These are phyloP conservation scores for Herpetomonas tarakana DNA, from an alignment of 208 protist genomes.

Conservation along the genomic window DNA sequence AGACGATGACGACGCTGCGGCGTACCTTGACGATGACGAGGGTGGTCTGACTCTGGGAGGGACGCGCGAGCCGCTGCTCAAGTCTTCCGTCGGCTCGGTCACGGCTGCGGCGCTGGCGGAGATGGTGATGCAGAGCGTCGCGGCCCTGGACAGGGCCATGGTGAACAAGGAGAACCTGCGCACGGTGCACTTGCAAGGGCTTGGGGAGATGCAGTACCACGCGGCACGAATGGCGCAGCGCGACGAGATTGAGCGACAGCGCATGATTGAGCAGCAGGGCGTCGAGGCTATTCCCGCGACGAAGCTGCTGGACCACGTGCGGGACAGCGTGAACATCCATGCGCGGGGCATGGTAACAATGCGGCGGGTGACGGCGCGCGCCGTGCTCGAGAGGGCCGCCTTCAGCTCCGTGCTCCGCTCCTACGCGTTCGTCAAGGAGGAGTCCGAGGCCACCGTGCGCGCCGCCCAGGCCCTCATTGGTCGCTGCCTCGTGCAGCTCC, in stretches of 20 bases:
- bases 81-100: slow-evolving; percentile 50
- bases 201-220: slow-evolving; percentile 56
- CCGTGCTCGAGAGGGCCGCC: slow-evolving; percentile 40
- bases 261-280: slow-evolving; percentile 61
- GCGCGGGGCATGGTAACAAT: slow-evolving; percentile 41
- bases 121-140: slow-evolving; percentile 67
- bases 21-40: slow-evolving; percentile 25
- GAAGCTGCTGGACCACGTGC: slow-evolving; percentile 60
- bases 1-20: slow-evolving; percentile 7
- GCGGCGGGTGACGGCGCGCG: slow-evolving; percentile 36
- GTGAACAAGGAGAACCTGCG: slow-evolving; percentile 40
- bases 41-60: slow-evolving; percentile 12
- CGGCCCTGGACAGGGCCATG: slow-evolving; percentile 30
- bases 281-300: slow-evolving; percentile 66
- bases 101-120: slow-evolving; percentile 50
- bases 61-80: slow-evolving; percentile 27
- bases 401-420: slow-evolving; percentile 53
- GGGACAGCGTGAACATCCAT: slow-evolving; percentile 46
- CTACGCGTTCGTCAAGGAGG: slow-evolving; percentile 40
- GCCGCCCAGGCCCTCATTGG: slow-evolving; percentile 65
- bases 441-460: slow-evolving; percentile 51
- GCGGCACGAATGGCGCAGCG: slow-evolving; percentile 59
- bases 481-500: slow-evolving; percentile 59
- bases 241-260: slow-evolving; percentile 63
- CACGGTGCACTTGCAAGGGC: slow-evolving; percentile 42